Evolutionary conservation across 2,329 filamentous ascomycete species (phyloP).

Genomic region (Pseudogymnoascus sp.): DNA sequence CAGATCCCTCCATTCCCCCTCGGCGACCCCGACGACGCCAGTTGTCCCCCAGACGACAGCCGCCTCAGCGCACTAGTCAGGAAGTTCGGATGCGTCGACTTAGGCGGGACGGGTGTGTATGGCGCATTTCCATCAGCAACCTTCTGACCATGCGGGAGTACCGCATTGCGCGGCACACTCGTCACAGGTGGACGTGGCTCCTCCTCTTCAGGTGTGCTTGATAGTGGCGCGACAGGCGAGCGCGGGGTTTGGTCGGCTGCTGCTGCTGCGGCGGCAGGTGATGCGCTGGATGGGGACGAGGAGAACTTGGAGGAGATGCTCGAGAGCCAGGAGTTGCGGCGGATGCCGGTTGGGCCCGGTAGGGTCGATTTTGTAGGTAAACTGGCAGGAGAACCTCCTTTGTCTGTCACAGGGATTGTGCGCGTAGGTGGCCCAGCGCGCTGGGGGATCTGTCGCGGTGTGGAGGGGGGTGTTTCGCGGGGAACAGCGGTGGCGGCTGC

Average conservation of each 20-base stretch:
- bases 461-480: constrained; percentile 11
- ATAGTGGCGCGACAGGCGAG: background rate
- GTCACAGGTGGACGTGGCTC: constrained; percentile 38
- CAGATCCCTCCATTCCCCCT: constrained; percentile 55
- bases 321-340: constrained; percentile 83
- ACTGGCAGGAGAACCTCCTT: background rate
- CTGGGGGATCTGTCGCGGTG: constrained; percentile 20
- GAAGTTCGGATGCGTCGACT: constrained; percentile 61
- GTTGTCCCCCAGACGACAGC: constrained; percentile 54
- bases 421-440: constrained; percentile 23
- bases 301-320: constrained; percentile 92
- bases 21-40: constrained; percentile 9
- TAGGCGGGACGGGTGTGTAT: constrained; percentile 69
- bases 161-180: constrained; percentile 49
- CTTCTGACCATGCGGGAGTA: constrained; percentile 49
- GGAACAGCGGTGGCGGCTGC: constrained; percentile 14
- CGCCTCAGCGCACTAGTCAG: constrained; percentile 75
- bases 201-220: constrained; percentile 13
- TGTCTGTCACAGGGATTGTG: background rate
- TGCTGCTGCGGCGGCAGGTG: constrained; percentile 18
- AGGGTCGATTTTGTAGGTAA: background rate
- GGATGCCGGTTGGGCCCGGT: constrained; percentile 2
- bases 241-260: constrained; percentile 27
- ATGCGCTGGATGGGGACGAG: constrained; percentile 38
- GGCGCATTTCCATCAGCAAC: constrained; percentile 53